Conservation (phyloP, 352 stramenopile genomes). For the Phytophthora colocasiae region DNA sequence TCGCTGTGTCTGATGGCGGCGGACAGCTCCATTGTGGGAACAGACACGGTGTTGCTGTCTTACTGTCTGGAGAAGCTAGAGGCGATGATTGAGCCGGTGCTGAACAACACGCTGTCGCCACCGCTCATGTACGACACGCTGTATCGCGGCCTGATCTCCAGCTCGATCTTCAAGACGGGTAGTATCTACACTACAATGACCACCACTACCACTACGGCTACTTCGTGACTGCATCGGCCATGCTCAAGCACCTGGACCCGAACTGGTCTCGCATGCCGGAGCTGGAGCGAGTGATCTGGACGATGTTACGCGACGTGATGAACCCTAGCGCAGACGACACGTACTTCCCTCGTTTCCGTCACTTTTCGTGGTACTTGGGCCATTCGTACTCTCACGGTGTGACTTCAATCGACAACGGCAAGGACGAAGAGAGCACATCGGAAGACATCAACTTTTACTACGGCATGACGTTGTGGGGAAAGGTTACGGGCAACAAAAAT, state of each 20-base stretch:
- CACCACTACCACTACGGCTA: conserved; percentile 89
- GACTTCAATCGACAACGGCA: conserved; percentile 64
- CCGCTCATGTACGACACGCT: conserved; percentile 73
- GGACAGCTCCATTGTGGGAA: conserved; percentile 52
- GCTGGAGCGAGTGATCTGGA: conserved; percentile 68
- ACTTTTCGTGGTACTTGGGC: conserved; percentile 82
- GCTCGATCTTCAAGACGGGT: conserved; percentile 52
- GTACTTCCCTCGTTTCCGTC: conserved; percentile 73
- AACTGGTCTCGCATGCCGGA: conserved; percentile 60
- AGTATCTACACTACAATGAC: conserved; percentile 79
- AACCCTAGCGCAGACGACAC: conserved; percentile 61
- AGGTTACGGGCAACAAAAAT: conserved; percentile 56
- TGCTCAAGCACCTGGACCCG: conserved; percentile 69
- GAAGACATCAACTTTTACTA: conserved; percentile 88
- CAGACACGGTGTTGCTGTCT: conserved; percentile 49
- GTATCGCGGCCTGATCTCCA: conserved; percentile 66
- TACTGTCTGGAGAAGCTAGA: conserved; percentile 71
- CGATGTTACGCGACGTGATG: conserved; percentile 74
- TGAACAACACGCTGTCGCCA: conserved; percentile 58
- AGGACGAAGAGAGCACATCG: conserved; percentile 79
- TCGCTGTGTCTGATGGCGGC: conserved; percentile 77
- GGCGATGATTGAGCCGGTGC: conserved; percentile 58
- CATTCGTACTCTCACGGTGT: conserved; percentile 80
- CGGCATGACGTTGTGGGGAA: conserved; percentile 80
- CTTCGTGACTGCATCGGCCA: conserved; percentile 69